phyloP scores from a whole-genome alignment of 2,329 filamentous ascomycete species.

The Camillea tinctor region DNA sequence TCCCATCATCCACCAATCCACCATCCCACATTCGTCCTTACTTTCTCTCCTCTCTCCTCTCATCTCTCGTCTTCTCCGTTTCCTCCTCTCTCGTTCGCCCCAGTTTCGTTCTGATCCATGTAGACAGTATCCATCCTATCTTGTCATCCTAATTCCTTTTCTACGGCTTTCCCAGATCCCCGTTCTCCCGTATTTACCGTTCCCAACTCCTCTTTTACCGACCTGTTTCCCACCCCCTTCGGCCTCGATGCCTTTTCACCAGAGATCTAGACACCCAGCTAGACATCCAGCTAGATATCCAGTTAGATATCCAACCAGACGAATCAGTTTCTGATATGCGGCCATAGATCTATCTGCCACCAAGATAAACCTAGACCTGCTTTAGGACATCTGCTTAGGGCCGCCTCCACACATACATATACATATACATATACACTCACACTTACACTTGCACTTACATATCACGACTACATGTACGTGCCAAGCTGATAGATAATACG shows the following conservation, averaged over 20 bases:
- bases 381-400: background rate
- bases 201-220: background rate
- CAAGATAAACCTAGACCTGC: background rate
- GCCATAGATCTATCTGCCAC: background rate
- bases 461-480: background rate
- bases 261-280: background rate
- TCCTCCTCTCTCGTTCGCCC: no score
- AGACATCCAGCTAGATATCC: background rate
- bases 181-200: background rate
- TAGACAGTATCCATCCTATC: background rate
- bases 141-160: background rate
- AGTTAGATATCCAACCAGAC: background rate
- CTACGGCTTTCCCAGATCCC: background rate
- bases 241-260: background rate
- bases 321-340: background rate
- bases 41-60: background rate
- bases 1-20: background rate
- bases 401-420: background rate
- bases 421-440: no score
- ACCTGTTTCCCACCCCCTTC: background rate
- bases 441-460: no score
- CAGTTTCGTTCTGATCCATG: background rate
- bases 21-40: background rate
- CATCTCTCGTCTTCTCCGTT: background rate
- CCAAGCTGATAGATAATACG: background rate